Percentiles rank a stretch among this genome's conserved stretches.
Evolutionary conservation across 169 alveolate genomes (phyloP).

Genomic region (Babesia bovis): DNA sequence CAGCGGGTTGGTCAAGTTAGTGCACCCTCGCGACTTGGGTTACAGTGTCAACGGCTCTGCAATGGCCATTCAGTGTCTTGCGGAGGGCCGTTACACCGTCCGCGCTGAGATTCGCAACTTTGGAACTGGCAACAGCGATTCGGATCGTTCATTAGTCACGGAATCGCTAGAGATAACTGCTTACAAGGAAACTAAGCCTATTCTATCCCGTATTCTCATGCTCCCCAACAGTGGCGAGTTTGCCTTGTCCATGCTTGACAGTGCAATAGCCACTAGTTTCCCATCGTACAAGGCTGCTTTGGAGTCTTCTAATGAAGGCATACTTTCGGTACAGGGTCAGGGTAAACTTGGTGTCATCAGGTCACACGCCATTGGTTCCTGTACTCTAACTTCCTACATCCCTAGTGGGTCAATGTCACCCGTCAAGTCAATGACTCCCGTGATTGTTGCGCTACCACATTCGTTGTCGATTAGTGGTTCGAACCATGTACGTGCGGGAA

Average conservation of each 20-base stretch:
- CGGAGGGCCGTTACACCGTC: slow-evolving; percentile 46
- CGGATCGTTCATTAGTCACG: slow-evolving; percentile 13
- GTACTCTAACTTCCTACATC: slow-evolving; percentile 26
- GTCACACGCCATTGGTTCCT: slow-evolving; percentile 6
- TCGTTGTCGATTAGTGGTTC: slow-evolving; percentile 8
- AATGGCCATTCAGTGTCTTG: slow-evolving; percentile 18
- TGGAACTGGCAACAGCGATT: background rate
- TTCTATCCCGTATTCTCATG: slow-evolving; percentile 17
- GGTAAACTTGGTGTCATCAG: slow-evolving; percentile 10
- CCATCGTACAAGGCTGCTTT: slow-evolving; percentile 2
- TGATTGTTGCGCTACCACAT: slow-evolving; percentile 16
- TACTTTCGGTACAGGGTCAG: background rate
- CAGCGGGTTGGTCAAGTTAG: slow-evolving; percentile 18
- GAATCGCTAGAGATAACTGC: slow-evolving; percentile 31
- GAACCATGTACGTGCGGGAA: background rate
- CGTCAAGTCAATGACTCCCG: slow-evolving; percentile 18
- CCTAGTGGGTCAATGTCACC: slow-evolving; percentile 4
- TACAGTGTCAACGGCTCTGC: slow-evolving; percentile 4
- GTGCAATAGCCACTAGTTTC: background rate
- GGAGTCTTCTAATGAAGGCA: slow-evolving; percentile 9
- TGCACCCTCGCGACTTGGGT: slow-evolving; percentile 17
- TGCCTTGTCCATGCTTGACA: slow-evolving; percentile 24
- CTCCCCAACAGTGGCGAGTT: slow-evolving; percentile 34
- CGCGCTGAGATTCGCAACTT: slow-evolving; percentile 33
- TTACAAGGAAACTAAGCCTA: slow-evolving; percentile 29